Percentiles rank a stretch among this genome's conserved stretches.
These are phyloP conservation scores for Pisolithus sp. DNA, from an alignment of 768 basidiomycete genomes.

Conservation along the genomic window DNA sequence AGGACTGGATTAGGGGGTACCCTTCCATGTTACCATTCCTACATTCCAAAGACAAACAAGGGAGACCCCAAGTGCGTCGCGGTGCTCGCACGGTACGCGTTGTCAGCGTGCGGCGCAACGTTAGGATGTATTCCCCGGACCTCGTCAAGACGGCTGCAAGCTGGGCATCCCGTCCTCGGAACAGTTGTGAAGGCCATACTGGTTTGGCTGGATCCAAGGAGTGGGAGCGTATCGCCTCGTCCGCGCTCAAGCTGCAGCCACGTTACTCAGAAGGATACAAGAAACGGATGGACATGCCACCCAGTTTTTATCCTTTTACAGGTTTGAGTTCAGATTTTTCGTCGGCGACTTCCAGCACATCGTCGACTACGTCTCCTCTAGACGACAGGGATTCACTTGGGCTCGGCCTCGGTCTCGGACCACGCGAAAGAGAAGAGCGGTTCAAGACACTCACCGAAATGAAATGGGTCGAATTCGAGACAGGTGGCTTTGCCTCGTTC, in stretches of 20 bases:
- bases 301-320: conserved; percentile 49
- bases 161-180: conserved; percentile 38
- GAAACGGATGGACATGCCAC: conserved; percentile 68
- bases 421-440: conserved; percentile 52
- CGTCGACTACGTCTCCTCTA: conserved; percentile 28
- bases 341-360: conserved; percentile 39
- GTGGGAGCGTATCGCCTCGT: conserved; percentile 69
- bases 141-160: conserved; percentile 60
- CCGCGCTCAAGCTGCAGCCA: conserved; percentile 53
- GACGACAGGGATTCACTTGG: conserved; percentile 28
- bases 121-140: conserved; percentile 83
- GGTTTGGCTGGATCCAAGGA: conserved; percentile 59
- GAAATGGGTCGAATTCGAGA: conserved; percentile 90
- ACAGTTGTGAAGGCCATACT: conserved; percentile 3
- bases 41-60: conserved; percentile 40
- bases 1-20: conserved; percentile 88
- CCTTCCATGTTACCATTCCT: conserved; percentile 70
- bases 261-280: conserved; percentile 71
- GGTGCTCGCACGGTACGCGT: conserved; percentile 77
- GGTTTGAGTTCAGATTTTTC: conserved; percentile 26
- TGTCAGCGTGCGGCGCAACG: conserved; percentile 70
- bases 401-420: conserved; percentile 26
- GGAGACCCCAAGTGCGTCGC: conserved; percentile 58
- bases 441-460: conserved; percentile 80
- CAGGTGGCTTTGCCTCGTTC: conserved; percentile 64